Percentiles rank a stretch among this genome's conserved stretches.
phyloP scores from a whole-genome alignment of 2,329 filamentous ascomycete genomes.

The Elsinoe ampelina region DNA sequence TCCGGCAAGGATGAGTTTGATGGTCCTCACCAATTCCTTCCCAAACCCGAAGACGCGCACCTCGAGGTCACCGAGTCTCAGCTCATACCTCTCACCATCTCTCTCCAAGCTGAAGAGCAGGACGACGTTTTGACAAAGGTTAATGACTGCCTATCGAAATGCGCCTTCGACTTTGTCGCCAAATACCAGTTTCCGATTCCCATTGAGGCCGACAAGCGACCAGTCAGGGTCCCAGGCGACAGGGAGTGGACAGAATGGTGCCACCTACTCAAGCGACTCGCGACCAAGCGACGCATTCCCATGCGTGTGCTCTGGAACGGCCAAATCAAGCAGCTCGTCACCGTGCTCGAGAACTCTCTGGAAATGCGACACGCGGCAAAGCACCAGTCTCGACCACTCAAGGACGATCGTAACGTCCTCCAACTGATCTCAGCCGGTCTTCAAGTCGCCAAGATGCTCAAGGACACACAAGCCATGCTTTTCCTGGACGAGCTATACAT shows the following conservation, averaged over 20 bases:
- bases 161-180: conserved; percentile 82
- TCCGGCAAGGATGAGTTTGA: conserved; percentile 85
- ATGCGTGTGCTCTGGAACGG: conserved; percentile 74
- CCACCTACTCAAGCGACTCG: conserved; percentile 73
- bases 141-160: conserved; percentile 76
- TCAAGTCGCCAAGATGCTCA: conserved; percentile 78
- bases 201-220: conserved; percentile 70
- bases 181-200: conserved; percentile 88
- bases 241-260: conserved; percentile 91
- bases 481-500: conserved; percentile 74
- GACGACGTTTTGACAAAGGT: conserved; percentile 70
- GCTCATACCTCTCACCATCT: conserved; percentile 71
- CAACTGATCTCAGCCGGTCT: conserved; percentile 80
- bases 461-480: conserved; percentile 75
- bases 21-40: conserved; percentile 73
- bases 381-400: conserved; percentile 71
- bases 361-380: conserved; percentile 82
- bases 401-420: conserved; percentile 81
- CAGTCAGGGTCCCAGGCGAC: conserved; percentile 63
- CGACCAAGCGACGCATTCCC: conserved; percentile 77
- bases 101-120: conserved; percentile 74
- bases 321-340: conserved; percentile 86
- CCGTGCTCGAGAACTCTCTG: conserved; percentile 76
- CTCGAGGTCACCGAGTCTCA: conserved; percentile 70
- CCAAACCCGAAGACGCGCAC: conserved; percentile 60